Conservation (phyloP, 192 early-diverging fungal species). For the Anaeromyces robustus region DNA sequence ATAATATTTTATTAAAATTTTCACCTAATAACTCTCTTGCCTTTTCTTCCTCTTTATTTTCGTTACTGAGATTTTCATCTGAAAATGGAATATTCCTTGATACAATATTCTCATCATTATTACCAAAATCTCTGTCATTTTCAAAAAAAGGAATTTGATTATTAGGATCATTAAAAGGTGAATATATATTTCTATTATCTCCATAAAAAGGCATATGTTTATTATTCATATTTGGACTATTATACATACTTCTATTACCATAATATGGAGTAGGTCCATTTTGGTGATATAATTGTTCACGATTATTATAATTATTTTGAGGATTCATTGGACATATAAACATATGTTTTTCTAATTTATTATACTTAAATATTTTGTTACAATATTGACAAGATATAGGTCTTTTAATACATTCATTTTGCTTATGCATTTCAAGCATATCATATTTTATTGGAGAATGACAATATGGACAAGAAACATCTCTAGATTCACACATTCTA, state of each 20-base stretch:
- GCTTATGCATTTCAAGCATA: background rate
- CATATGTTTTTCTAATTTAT: background rate
- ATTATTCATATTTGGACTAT: background rate
- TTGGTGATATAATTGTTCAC: background rate
- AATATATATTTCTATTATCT: background rate
- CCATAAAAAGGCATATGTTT: background rate
- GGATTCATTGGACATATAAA: background rate
- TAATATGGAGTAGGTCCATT: background rate
- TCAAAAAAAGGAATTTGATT: background rate
- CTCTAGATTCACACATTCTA: background rate
- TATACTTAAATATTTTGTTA: background rate
- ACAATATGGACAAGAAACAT: background rate
- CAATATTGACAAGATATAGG: background rate
- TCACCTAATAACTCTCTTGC: too few species aligned
- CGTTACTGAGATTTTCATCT: too few species aligned
- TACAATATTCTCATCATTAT: too few species aligned
- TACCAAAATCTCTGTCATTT: background rate
- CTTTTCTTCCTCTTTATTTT: too few species aligned
- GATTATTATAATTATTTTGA: background rate
- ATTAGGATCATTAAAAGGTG: background rate
- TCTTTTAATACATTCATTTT: background rate
- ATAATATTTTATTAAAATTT: too few species aligned
- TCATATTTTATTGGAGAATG: background rate
- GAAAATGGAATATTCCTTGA: too few species aligned
- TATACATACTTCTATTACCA: background rate